Evolutionary conservation across 108 stramenopile genomes (phyloP), one percentile per base, ranked within the genome.

Genomic region (Nitzschia inconspicua): DNA sequence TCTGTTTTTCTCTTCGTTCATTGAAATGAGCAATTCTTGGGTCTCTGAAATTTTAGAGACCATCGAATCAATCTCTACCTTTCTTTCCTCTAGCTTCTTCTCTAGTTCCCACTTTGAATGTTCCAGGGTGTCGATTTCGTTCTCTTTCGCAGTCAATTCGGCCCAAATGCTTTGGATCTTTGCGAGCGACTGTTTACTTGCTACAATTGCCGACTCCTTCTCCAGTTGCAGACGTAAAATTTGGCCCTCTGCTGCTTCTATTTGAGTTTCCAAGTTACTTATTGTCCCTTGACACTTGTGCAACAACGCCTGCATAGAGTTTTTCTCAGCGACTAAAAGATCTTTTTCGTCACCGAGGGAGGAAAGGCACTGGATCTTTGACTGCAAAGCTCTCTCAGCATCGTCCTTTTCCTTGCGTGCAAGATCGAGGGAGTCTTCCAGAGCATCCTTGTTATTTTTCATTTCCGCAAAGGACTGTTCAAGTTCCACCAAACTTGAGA

Each of bases 241-340:
- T 57, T 44, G 20, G 11, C 27, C 27, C 28, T 41, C 42, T 7
- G 41, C 57, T 57, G 20, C 10, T 13, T 57, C 22, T 18, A 36
- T 7, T 36, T 57, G 50, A 22, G 6, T 23, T 11, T 27, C 25
- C 26, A 41, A 27, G 1, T 43, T 41, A 24, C 19, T 2, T 1
- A 4, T 7, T 13, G 3, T 9, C 35, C 23, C 3, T 36, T 54
- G 9, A 23, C 18, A 27, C 9, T 18, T 30, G 16, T 10, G 14
- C 10, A 30, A 11, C 14, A 51, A 19, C 6, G 50, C 50, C 27
- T 51, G n/a, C 6, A 10, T 30, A 13, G 50, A 51, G 13, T 51
- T 42, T 26, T 63, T 51, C 34, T 63, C 63, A 8, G 39, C 51
- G 10, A 30, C 36, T 13, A 52, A 6, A 27, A 6, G 40, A 7